Evolutionary conservation across 257 asterid species (phyloP).

Genomic region (Solanum arcanum): DNA sequence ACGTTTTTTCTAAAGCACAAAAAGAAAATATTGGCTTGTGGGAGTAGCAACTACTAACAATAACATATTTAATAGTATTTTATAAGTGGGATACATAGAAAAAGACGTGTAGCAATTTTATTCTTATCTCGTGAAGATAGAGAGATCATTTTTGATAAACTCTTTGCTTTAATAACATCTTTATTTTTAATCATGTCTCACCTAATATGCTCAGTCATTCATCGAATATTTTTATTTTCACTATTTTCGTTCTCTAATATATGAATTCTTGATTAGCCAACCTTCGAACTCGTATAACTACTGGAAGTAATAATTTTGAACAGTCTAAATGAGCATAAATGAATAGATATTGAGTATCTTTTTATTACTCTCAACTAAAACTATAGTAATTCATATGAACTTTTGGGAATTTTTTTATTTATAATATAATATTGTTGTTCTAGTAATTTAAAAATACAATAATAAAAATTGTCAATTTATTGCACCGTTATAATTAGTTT

Average conservation of each 20-base stretch:
- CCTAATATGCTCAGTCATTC: not conserved
- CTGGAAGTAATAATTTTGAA: not conserved
- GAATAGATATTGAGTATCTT: not conserved
- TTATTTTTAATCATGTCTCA: not conserved
- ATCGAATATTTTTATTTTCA: not conserved
- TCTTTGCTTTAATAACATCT: accelerated
- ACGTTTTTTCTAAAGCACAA: not conserved
- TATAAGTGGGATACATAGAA: accelerated
- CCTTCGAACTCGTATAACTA: not conserved
- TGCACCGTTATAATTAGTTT: not conserved
- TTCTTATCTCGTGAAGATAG: accelerated
- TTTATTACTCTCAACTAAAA: not conserved
- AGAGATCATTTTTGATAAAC: accelerated
- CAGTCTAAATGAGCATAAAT: not conserved
- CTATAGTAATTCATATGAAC: not conserved
- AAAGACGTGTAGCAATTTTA: not conserved
- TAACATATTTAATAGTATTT: not conserved
- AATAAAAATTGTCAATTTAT: not conserved
- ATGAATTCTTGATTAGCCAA: not conserved
- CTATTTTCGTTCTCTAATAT: not conserved
- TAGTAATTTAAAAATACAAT: not conserved
- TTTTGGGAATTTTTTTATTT: not conserved
- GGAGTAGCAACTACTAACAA: not conserved
- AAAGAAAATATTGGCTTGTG: not conserved
- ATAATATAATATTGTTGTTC: not conserved